Evolutionary conservation across 2,329 filamentous ascomycete species (phyloP).

Genomic region (Xylariaceae sp.): DNA sequence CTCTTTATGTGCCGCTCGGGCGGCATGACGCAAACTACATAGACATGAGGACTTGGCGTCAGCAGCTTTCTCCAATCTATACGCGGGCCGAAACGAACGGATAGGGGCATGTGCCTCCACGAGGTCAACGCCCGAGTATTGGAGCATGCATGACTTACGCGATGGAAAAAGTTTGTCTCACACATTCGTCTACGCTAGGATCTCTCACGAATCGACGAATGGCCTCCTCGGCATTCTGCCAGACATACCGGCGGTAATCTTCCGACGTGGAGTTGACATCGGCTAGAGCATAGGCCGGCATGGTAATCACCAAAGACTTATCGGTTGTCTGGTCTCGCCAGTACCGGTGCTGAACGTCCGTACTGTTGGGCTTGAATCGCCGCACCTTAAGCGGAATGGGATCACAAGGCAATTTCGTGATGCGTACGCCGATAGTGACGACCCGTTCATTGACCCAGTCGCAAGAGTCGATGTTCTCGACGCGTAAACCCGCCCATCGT

Average conservation of each 20-base stretch:
- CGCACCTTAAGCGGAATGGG: constrained; percentile 39
- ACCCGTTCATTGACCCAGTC: constrained; percentile 31
- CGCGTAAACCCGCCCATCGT: constrained; percentile 38
- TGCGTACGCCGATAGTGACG: constrained; percentile 36
- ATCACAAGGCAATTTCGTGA: constrained; percentile 33
- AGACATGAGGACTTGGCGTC: background rate
- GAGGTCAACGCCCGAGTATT: background rate
- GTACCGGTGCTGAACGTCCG: constrained; percentile 37
- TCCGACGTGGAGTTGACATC: constrained; percentile 34
- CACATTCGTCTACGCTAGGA: constrained; percentile 21
- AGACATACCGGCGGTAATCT: constrained; percentile 36
- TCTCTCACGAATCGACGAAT: constrained; percentile 28
- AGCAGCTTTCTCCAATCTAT: constrained; percentile 6
- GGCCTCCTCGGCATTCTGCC: constrained; percentile 28
- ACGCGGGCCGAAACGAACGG: background rate
- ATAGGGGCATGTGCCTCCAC: background rate
- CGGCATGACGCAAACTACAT: constrained; percentile 13
- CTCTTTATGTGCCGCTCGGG: constrained; percentile 7
- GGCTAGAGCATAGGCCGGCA: constrained; percentile 39
- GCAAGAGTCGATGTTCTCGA: constrained; percentile 35
- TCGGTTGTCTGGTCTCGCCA: constrained; percentile 34
- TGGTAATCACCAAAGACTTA: constrained; percentile 24
- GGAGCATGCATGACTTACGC: constrained; percentile 24
- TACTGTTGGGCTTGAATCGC: constrained; percentile 35
- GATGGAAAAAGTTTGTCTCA: constrained; percentile 30